Base-by-base conservation (phyloP, 2,329 filamentous ascomycete species). In the Fusarium zealandicum region DNA sequence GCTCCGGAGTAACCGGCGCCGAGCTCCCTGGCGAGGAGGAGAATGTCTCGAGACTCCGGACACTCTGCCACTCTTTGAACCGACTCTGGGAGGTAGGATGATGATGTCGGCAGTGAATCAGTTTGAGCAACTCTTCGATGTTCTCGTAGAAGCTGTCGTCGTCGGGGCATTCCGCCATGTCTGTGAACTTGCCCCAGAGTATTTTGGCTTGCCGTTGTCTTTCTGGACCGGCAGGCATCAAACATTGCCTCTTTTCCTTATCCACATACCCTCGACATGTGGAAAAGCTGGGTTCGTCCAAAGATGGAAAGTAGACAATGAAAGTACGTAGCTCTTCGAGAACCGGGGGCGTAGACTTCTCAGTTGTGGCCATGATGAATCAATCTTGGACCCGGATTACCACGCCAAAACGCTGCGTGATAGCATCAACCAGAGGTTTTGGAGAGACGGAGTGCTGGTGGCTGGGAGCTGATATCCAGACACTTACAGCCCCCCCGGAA, bases 1-100 rank as follows among this genome's bases (percentile, higher is more conserved):
- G 9, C 4, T 49, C 27, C 32, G 57, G 57, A 8, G 52, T 61
- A 7, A 17, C 27, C 2, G 43, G 46, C 13, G 37, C 27, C 8
- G 47, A 58, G 4, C 22, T 14, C 18, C 46, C 57, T 6, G 30
- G 28, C 6, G 28, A 36, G n/a, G 11, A 32, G 18, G 14, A 13
- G 12, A 4, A 22, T 13, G 9, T 27, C 49, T 13, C 8, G 5
- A 16, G 17, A 6, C 18, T 25, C 9, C 32, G 46, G 11, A 14
- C 14, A 27, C 25, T 32, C 17, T 50, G 43, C 57, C 57, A 61
- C 5, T 28, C 22, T 5, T 18, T 9, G 22, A 54, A 59, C 1
- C 11, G 20, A 2, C 4, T 2, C 9, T 22, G 2, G 6, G 12
- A 14, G 0, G 1, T 4, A 4, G 0, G 0, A 3, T 1, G 20